phyloP scores from a whole-genome alignment of 306 rosid genomes.

The Acacia acuminata region DNA sequence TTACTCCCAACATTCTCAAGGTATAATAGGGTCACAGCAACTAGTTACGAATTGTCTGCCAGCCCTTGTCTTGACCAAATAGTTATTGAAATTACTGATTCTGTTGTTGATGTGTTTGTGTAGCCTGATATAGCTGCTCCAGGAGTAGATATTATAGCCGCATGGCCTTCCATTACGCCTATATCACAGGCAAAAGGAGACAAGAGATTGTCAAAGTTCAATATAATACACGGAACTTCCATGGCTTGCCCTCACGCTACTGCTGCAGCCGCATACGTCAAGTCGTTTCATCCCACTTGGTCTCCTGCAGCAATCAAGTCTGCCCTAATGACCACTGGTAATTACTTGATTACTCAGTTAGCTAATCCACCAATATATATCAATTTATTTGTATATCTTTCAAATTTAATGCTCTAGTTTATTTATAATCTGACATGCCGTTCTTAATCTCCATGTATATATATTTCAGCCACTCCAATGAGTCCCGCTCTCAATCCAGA shows the following conservation, averaged over 20 bases:
- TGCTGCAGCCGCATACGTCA: constrained; percentile 40
- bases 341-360: neutral
- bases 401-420: neutral
- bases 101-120: neutral
- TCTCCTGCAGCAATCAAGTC: constrained; percentile 50
- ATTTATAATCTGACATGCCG: neutral
- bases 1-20: neutral
- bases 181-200: neutral
- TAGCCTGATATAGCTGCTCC: constrained; percentile 50
- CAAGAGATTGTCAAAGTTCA: neutral
- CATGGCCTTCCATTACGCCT: constrained; percentile 26
- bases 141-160: constrained; percentile 41
- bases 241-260: constrained; percentile 52
- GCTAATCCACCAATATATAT: neutral
- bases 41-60: neutral
- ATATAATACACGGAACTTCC: constrained; percentile 40
- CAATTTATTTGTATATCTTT: no score
- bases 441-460: neutral
- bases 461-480: constrained; percentile 25
- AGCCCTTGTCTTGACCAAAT: no score
- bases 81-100: neutral
- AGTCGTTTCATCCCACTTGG: constrained; percentile 46
- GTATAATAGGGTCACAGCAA: neutral
- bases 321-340: constrained; percentile 44
- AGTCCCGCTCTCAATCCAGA: neutral